A percentile compares a stretch with the other conserved stretches of the same genome.
Conservation (phyloP, 2,329 filamentous ascomycete species). For the Chaetomium sp. region DNA sequence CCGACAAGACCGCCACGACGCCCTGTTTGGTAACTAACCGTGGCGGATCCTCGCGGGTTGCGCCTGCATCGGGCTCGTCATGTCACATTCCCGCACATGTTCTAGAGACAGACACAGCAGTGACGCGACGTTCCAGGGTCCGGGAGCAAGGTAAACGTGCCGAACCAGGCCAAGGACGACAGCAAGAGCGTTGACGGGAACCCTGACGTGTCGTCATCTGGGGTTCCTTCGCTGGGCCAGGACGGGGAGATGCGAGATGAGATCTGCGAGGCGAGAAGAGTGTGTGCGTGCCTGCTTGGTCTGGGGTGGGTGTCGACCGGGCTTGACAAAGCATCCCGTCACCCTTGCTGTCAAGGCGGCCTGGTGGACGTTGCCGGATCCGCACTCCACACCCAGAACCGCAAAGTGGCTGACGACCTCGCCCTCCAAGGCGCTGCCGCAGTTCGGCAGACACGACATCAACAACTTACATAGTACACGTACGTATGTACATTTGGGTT, state of each 20-base stretch:
- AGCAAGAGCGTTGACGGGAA: not conserved
- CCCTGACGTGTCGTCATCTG: slow-evolving; percentile 12
- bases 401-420: not conserved
- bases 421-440: not conserved
- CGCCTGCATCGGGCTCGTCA: not conserved
- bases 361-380: not conserved
- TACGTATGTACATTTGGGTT: too few species aligned
- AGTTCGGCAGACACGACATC: not conserved
- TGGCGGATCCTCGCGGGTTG: slow-evolving; percentile 7
- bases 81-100: slow-evolving; percentile 4
- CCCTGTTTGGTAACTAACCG: not conserved
- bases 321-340: slow-evolving; percentile 11
- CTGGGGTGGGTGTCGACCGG: not conserved
- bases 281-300: not conserved
- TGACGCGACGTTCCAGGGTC: slow-evolving; percentile 1
- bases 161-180: slow-evolving; percentile 14
- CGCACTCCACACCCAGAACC: not conserved
- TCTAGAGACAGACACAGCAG: slow-evolving; percentile 6
- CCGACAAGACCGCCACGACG: slow-evolving; percentile 7
- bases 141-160: not conserved
- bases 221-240: not conserved
- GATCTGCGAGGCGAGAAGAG: slow-evolving; percentile 14
- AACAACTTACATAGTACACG: too few species aligned
- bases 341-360: not conserved
- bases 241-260: slow-evolving; percentile 11